phyloP scores from a whole-genome alignment of 1,139 yeast genomes.

The Barnettozyma hawaiiensis region DNA sequence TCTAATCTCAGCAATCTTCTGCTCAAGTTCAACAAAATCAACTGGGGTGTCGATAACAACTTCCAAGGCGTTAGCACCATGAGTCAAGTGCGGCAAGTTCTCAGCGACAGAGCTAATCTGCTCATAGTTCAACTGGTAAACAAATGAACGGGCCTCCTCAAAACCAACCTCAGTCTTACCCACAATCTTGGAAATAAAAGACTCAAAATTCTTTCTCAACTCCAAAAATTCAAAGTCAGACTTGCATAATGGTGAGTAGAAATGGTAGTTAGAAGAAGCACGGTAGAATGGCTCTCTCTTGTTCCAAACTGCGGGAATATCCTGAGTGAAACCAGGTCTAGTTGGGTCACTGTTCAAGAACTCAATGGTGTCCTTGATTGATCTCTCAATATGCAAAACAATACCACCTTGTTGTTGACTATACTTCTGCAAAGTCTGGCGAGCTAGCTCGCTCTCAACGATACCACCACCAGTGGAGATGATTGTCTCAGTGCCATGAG shows the following conservation, averaged over 20 bases:
- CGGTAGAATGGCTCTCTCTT: slow-evolving; percentile 77
- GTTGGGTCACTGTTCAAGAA: slow-evolving; percentile 72
- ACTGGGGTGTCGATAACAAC: slow-evolving; percentile 67
- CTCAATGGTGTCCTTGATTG: slow-evolving; percentile 70
- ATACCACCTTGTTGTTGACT: slow-evolving; percentile 44
- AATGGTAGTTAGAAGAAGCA: slow-evolving; percentile 73
- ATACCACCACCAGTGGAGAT: slow-evolving; percentile 97
- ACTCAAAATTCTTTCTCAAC: slow-evolving; percentile 54
- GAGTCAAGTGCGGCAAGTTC: slow-evolving; percentile 46
- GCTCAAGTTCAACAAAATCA: slow-evolving; percentile 53
- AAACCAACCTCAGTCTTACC: slow-evolving; percentile 50
- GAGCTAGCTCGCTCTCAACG: slow-evolving; percentile 70
- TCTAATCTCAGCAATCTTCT: slow-evolving; percentile 69
- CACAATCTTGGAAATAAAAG: slow-evolving; percentile 56
- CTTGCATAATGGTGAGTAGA: slow-evolving; percentile 71
- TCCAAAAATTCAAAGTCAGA: slow-evolving; percentile 48
- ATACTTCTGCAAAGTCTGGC: slow-evolving; percentile 55
- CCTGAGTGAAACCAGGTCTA: slow-evolving; percentile 82
- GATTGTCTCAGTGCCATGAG: slow-evolving; percentile 47
- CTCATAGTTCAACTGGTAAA: slow-evolving; percentile 55
- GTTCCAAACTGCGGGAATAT: slow-evolving; percentile 76
- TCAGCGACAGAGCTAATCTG: slow-evolving; percentile 46
- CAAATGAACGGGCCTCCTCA: slow-evolving; percentile 56
- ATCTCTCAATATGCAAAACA: slow-evolving; percentile 87
- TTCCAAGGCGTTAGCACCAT: slow-evolving; percentile 80